Evolutionary conservation across 208 protist genomes (phyloP), one percentile per base, ranked within the genome.

Genomic region (Wallacemonas sp.): DNA sequence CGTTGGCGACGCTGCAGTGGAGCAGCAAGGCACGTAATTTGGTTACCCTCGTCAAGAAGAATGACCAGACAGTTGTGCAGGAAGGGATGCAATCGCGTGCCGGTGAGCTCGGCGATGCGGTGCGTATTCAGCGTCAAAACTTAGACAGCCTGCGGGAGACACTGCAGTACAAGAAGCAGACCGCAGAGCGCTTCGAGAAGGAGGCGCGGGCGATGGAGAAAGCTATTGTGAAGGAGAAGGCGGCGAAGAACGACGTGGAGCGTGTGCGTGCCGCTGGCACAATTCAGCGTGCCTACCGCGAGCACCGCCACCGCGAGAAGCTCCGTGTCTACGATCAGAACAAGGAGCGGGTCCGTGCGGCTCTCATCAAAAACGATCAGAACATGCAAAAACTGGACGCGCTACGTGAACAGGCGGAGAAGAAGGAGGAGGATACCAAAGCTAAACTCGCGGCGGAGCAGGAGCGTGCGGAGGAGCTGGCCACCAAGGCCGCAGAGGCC

Each of bases 21-120:
- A 91, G 84, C 69, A 93, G 86, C 74, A 95, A 90, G 75, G 90
- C 90, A 1, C 84, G 90, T 41, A 92, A 93, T 72, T 77, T 95
- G 30, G 90, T 95, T 44, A 93, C 86, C 14, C 66, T 95, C 3
- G 90, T 95, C 31, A 91, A 92, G 74, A 84, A 90, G 75, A 95
- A 95, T 72, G 86, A 93, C 53, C 82, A 93, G 74, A 71, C 81
- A 14, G 73, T 87, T 17, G 79, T 95, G 28, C 80, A 85, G 47
- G 82, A 76, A 58, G 86, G 86, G 51, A 82, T 95, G 78, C 65
- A 68, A 11, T 80, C 54, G 19, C 81, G 82, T 27, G 86, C 81
- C 55, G 84, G 82, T n/a, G 82, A 82, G 34, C 76, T 95, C 26
- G 83, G 86, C 64, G 86, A 90, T 36, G 70, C 82, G 22, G 82